A percentile compares a stretch with the other conserved stretches of the same genome.
Conservation (phyloP, 2,329 filamentous ascomycete genomes). For the Byssothecium circinans region DNA sequence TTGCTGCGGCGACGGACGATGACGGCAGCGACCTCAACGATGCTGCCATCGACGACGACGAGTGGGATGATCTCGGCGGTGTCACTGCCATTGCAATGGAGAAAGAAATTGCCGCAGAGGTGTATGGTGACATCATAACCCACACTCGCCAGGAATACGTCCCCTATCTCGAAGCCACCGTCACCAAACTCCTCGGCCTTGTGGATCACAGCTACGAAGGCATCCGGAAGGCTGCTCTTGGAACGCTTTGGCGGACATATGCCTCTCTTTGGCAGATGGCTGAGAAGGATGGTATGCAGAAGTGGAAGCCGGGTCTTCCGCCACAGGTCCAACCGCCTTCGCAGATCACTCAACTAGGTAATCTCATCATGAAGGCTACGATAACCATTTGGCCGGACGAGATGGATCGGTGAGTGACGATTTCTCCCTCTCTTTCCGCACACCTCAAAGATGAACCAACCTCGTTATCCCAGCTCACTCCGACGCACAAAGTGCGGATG, state of each 20-base stretch:
- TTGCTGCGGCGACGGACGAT: conserved; percentile 63
- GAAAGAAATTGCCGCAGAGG: conserved; percentile 96
- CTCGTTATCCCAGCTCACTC: conserved; percentile 99
- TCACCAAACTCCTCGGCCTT: conserved; percentile 78
- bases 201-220: conserved; percentile 90
- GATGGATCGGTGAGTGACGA: conserved; percentile 78
- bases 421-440: conserved; percentile 6
- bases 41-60: conserved; percentile 68
- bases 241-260: conserved; percentile 91
- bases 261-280: conserved; percentile 86
- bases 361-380: conserved; percentile 82
- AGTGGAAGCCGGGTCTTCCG: conserved; percentile 88
- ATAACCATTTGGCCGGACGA: conserved; percentile 87
- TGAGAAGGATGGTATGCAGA: conserved; percentile 74
- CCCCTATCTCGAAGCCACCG: conserved; percentile 84
- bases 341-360: conserved; percentile 81
- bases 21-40: conserved; percentile 55
- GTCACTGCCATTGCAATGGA: conserved; percentile 89
- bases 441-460: conserved; percentile 70
- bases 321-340: conserved; percentile 75
- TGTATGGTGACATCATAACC: conserved; percentile 87
- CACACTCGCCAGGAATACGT: conserved; percentile 80
- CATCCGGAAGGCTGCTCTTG: conserved; percentile 86
- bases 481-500: conserved; percentile 83
- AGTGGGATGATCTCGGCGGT: conserved; percentile 80